Base-by-base conservation (phyloP, 805 yeast species). In the Candida sanyiensis region DNA sequence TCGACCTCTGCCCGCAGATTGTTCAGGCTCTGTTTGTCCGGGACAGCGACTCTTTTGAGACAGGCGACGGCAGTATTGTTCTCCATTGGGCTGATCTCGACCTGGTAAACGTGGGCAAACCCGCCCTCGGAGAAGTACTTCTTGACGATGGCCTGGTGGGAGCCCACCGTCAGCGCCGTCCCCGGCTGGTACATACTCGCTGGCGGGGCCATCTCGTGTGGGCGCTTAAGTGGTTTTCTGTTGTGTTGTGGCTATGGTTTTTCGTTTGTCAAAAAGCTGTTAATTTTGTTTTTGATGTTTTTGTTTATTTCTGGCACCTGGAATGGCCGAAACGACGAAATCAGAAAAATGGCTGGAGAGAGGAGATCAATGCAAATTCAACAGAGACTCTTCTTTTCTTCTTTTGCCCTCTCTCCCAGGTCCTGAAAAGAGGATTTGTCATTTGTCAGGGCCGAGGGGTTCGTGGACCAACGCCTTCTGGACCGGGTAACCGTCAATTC, bases 1-100 rank as follows among this genome's bases (percentile, higher is more conserved):
- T 93, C 97, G 12, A 93, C 98, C 59, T 93, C 99, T 28, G 94
- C 96, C 45, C 97, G 68, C 36, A 93, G 67, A 18, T 81, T 73
- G 51, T 84, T 86, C 57, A 93, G 69, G 37, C 83, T 83, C 52
- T 78, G 74, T 61, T 93, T 93, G 57, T 83, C 87, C 4, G 97
- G 97, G 3, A 93, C 98, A 23, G 81, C 81, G n/a, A 93, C 97
- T 46, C 98, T 73, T 61, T 93, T 93, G 52, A 93, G 68, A 58
- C 97, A 93, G 5, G 90, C 96, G 10, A 70, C 59, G 39, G 60
- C 61, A 35, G 69, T 59, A 15, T 75, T 77, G 12, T 72, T 67
- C 47, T 68, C 75, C 4, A 74, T 67, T 6, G 88, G 88, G 20
- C 72, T 68, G 15, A 83, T 76, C 33, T 72, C 72, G 44, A 88